Evolutionary conservation across 768 basidiomycete genomes (phyloP).

Genomic region (Lactarius sp.): DNA sequence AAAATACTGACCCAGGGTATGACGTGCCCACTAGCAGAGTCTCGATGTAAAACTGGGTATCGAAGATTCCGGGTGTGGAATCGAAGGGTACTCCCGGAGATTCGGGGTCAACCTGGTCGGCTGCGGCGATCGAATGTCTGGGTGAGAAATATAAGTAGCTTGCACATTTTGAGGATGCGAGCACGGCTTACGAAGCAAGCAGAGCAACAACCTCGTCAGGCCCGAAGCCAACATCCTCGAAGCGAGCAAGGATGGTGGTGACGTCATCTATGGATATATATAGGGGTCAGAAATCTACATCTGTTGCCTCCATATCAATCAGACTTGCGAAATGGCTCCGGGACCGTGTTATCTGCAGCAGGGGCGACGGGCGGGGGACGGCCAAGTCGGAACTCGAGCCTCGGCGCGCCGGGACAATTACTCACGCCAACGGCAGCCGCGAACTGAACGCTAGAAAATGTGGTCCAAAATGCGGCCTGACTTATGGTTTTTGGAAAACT

Average conservation of each 20-base stretch:
- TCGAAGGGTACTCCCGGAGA: slow-evolving; percentile 35
- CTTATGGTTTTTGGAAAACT: slow-evolving; percentile 21
- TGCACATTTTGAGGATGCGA: slow-evolving; percentile 2
- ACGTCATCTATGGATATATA: slow-evolving; percentile 22
- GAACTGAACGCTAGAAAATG: slow-evolving; percentile 32
- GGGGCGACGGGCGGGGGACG: slow-evolving; percentile 31
- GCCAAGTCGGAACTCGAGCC: slow-evolving; percentile 33
- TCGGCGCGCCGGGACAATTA: slow-evolving; percentile 36
- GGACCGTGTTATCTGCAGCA: slow-evolving; percentile 33
- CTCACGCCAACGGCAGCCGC: slow-evolving; percentile 33
- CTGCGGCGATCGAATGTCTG: slow-evolving; percentile 27
- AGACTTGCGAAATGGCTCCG: slow-evolving; percentile 32
- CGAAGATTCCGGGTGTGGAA: slow-evolving; percentile 30
- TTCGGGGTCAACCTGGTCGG: slow-evolving; percentile 28
- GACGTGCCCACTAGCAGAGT: slow-evolving; percentile 29
- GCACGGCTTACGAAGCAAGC: slow-evolving; percentile 30
- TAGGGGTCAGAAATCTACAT: not conserved
- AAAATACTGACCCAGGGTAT: slow-evolving; percentile 30
- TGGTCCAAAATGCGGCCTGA: not conserved
- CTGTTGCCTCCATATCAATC: not conserved
- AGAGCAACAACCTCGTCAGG: slow-evolving; percentile 35
- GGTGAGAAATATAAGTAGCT: slow-evolving; percentile 16
- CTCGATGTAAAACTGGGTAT: slow-evolving; percentile 36
- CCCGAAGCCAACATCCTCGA: slow-evolving; percentile 35
- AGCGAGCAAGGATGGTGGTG: slow-evolving; percentile 30